Evolutionary conservation across 441 rosid species (phyloP).

Genomic region (Populus hybrid): DNA sequence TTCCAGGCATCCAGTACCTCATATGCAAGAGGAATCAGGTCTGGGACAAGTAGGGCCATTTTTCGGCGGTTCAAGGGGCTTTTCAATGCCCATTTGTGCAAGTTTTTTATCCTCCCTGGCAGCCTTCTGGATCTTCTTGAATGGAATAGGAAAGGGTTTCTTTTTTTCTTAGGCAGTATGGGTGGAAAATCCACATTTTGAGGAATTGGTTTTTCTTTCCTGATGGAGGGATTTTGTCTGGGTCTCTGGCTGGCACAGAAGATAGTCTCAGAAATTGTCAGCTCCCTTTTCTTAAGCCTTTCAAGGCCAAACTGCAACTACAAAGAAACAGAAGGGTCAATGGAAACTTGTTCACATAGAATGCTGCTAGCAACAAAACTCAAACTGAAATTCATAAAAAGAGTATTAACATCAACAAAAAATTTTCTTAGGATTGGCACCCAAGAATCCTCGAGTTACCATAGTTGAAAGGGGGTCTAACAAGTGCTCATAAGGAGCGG

Average conservation of each 20-base stretch:
- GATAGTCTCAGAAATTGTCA: constrained; percentile 20
- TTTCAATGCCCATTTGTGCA: constrained; percentile 77
- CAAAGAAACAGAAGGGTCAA: constrained; percentile 7
- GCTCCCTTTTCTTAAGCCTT: constrained; percentile 23
- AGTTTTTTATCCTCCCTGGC: constrained; percentile 68
- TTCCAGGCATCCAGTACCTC: constrained; percentile 81
- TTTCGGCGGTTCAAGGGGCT: constrained; percentile 78
- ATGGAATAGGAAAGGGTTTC: constrained; percentile 79
- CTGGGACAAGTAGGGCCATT: constrained; percentile 77
- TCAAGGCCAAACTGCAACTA: constrained; percentile 35
- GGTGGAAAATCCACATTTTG: constrained; percentile 85
- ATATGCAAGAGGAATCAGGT: constrained; percentile 67
- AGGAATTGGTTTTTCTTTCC: constrained; percentile 34
- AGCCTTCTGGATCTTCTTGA: constrained; percentile 57
- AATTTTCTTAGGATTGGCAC: neutral
- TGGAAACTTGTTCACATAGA: neutral
- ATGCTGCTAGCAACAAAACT: neutral
- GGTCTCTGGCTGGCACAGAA: constrained; percentile 39
- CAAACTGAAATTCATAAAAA: neutral
- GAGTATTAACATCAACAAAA: constrained; percentile 6
- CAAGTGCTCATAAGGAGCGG: neutral
- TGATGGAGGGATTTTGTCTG: constrained; percentile 15
- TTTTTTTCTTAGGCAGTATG: constrained; percentile 66
- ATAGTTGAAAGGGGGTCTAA: neutral
- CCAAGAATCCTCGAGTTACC: neutral